phyloP scores from a whole-genome alignment of 345 rosid genomes.

The Zanthoxylum bungeanum region DNA sequence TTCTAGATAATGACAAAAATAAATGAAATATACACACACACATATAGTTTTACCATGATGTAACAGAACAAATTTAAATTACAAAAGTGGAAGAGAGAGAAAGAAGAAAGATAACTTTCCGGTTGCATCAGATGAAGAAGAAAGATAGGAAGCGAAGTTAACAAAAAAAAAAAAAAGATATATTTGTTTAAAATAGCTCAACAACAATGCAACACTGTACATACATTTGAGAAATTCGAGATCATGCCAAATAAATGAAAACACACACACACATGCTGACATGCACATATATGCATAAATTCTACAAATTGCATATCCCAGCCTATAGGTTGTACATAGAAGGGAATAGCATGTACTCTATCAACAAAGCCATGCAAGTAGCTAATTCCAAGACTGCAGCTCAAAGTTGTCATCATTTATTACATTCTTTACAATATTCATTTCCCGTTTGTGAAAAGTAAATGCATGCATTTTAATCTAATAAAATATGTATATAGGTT shows the following conservation, averaged over 20 bases:
- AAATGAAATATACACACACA: no score
- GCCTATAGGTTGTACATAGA: neutral
- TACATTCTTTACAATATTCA: neutral
- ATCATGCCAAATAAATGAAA: neutral
- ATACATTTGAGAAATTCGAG: neutral
- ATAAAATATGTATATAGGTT: neutral
- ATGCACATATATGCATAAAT: neutral
- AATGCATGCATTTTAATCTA: no score
- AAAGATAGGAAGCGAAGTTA: no score
- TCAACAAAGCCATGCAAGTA: neutral
- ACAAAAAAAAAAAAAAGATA: no score
- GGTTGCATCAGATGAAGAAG: no score
- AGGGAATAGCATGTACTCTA: neutral
- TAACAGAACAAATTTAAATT: no score
- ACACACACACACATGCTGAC: no score
- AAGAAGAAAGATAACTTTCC: no score
- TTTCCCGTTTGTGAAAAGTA: neutral
- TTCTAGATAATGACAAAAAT: no score
- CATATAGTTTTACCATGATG: no score
- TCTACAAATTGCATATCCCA: neutral
- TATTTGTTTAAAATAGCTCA: neutral
- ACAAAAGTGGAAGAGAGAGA: no score
- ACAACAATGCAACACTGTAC: neutral
- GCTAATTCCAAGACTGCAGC: neutral
- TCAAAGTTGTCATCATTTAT: slow-evolving; percentile 4